phyloP scores from a whole-genome alignment of 768 basidiomycete species.

The Rhizopogon sp. region DNA sequence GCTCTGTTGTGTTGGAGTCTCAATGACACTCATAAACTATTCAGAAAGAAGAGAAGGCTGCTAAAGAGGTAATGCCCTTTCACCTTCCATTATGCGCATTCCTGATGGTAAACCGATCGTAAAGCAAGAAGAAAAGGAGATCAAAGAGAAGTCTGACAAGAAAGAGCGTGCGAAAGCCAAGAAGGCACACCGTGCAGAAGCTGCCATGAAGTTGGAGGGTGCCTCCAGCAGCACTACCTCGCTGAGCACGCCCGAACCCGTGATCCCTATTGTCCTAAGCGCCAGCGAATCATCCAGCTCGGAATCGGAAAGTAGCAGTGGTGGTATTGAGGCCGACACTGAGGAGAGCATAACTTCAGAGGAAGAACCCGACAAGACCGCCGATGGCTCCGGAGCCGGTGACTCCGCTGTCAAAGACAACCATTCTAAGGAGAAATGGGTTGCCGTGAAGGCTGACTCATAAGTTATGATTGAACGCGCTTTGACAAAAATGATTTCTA shows the following conservation, averaged over 20 bases:
- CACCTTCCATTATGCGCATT: background rate
- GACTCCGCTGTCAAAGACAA: constrained; percentile 19
- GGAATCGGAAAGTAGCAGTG: constrained; percentile 55
- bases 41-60: constrained; percentile 48
- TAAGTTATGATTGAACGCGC: constrained; percentile 13
- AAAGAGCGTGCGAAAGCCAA: constrained; percentile 55
- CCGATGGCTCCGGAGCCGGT: constrained; percentile 10
- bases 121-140: constrained; percentile 41
- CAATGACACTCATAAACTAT: constrained; percentile 3
- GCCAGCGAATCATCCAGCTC: constrained; percentile 42
- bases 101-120: constrained; percentile 3
- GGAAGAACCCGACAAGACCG: constrained; percentile 48
- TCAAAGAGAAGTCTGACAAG: constrained; percentile 50
- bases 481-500: background rate
- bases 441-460: constrained; percentile 58
- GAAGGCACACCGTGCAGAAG: constrained; percentile 34
- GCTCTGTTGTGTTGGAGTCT: background rate
- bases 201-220: constrained; percentile 24
- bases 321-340: constrained; percentile 63
- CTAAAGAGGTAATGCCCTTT: constrained; percentile 45
- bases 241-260: constrained; percentile 9
- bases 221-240: constrained; percentile 7
- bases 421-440: constrained; percentile 64
- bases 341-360: constrained; percentile 77
- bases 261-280: constrained; percentile 18